A percentile compares a stretch with the other conserved stretches of the same genome.
Evolutionary conservation across 306 rosid genomes (phyloP).

Genomic region (Senna tora): DNA sequence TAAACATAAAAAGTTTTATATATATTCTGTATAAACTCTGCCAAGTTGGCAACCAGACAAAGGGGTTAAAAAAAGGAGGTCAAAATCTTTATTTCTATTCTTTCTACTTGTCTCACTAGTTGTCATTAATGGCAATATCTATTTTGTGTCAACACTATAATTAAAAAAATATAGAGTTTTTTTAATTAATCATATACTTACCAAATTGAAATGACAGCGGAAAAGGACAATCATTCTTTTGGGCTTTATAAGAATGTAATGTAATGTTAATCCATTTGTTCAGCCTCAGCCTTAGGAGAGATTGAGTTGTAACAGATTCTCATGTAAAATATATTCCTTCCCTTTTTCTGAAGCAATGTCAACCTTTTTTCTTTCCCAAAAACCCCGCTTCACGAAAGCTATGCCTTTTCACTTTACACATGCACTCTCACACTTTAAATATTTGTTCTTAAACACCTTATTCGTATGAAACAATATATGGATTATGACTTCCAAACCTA

Average conservation of each 20-base stretch:
- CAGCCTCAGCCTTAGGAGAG: background rate
- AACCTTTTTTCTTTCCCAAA: background rate
- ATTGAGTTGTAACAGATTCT: conserved; percentile 7
- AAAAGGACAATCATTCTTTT: background rate
- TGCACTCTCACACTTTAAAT: too few species aligned
- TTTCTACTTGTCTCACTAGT: background rate
- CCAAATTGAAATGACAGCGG: background rate
- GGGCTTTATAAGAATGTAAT: too few species aligned
- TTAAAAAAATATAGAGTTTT: too few species aligned
- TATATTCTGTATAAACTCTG: too few species aligned
- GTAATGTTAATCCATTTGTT: background rate
- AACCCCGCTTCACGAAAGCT: background rate
- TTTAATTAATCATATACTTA: background rate
- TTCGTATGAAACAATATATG: too few species aligned
- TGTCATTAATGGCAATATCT: background rate
- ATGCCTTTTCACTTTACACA: background rate
- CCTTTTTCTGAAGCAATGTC: background rate
- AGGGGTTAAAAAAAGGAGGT: background rate
- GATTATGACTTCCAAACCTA: too few species aligned
- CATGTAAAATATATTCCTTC: background rate
- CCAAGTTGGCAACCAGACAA: background rate
- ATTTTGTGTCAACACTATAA: too few species aligned
- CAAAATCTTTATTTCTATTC: background rate
- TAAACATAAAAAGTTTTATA: too few species aligned
- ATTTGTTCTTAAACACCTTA: too few species aligned